Conservation (phyloP, 148 eudicot species). For the Rhododendron ovatum region DNA sequence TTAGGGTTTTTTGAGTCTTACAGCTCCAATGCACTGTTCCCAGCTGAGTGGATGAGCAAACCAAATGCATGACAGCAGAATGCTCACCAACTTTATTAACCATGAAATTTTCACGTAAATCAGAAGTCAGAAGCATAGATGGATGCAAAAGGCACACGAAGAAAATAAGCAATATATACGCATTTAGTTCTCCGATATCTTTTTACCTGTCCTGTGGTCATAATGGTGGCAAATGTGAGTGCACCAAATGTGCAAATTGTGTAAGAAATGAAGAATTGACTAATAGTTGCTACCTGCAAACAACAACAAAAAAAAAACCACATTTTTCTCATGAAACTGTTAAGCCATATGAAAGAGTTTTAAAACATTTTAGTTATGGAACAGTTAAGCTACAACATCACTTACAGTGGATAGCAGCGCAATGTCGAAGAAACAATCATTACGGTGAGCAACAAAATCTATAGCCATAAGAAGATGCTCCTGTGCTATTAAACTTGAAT, state of each 20-base stretch:
- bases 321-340: neutral
- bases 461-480: conserved; percentile 80
- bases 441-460: conserved; percentile 73
- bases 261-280: conserved; percentile 96
- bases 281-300: conserved; percentile 86
- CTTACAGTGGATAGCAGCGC: conserved; percentile 84
- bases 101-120: neutral
- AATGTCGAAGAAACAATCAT: conserved; percentile 77
- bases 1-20: conserved; percentile 33
- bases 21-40: conserved; percentile 80
- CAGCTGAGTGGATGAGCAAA: conserved; percentile 88
- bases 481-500: conserved; percentile 58
- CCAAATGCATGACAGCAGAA: conserved; percentile 89
- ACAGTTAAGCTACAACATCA: neutral
- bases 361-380: neutral
- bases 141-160: neutral
- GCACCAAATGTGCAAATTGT: conserved; percentile 96
- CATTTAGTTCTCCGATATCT: neutral
- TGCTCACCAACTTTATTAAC: conserved; percentile 66
- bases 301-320: neutral
- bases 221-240: conserved; percentile 89
- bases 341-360: neutral
- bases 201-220: conserved; percentile 97
- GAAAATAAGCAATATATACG: neutral
- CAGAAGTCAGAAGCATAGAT: neutral